Evolutionary conservation across 768 basidiomycete genomes (phyloP).

Genomic region (Lactifluus subvellereus): DNA sequence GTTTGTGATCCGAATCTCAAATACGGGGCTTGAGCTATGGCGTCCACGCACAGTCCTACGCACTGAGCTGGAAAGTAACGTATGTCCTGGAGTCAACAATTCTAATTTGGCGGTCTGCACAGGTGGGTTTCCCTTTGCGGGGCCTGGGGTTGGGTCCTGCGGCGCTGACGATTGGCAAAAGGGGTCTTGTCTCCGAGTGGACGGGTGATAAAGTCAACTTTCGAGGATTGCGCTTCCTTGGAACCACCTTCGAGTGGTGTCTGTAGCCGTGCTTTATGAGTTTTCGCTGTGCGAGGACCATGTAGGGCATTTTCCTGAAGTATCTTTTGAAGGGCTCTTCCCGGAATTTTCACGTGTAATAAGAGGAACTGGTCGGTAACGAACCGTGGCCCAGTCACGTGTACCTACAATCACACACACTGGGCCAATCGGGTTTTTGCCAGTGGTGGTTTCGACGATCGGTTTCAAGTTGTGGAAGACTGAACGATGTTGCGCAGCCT

Average conservation of each 20-base stretch:
- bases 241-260: slow-evolving; percentile 34
- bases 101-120: slow-evolving; percentile 29
- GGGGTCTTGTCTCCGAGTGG: slow-evolving; percentile 74
- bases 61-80: slow-evolving; percentile 59
- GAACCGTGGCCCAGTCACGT: too few species aligned
- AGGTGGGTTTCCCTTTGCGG: slow-evolving; percentile 34
- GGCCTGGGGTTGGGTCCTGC: slow-evolving; percentile 29
- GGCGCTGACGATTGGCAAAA: slow-evolving; percentile 56
- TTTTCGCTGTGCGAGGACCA: slow-evolving; percentile 38
- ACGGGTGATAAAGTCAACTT: slow-evolving; percentile 31
- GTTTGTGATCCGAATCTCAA: slow-evolving; percentile 61
- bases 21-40: slow-evolving; percentile 42
- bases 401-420: too few species aligned
- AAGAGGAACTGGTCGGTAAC: slow-evolving; percentile 25
- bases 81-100: slow-evolving; percentile 34
- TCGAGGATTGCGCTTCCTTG: slow-evolving; percentile 18
- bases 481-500: too few species aligned
- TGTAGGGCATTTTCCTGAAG: slow-evolving; percentile 48
- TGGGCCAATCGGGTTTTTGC: too few species aligned
- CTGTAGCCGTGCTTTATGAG: slow-evolving; percentile 32
- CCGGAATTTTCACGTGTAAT: slow-evolving; percentile 48
- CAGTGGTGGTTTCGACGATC: too few species aligned
- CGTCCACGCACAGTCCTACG: slow-evolving; percentile 58
- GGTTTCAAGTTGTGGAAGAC: too few species aligned
- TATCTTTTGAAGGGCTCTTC: slow-evolving; percentile 37